phyloP scores from a whole-genome alignment of 2,329 filamentous ascomycete genomes.

The Aspergillus melleus region DNA sequence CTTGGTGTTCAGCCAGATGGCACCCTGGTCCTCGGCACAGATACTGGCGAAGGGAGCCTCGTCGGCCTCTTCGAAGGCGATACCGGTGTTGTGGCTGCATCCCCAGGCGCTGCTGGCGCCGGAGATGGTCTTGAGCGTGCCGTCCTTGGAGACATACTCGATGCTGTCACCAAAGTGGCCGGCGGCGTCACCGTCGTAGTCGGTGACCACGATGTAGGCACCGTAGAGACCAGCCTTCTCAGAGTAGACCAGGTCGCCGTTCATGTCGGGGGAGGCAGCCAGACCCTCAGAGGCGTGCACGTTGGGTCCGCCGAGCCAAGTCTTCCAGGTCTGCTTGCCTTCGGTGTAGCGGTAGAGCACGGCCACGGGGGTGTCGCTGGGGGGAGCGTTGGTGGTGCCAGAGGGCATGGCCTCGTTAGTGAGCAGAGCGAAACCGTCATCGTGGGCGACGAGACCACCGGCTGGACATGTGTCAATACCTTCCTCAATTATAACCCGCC shows the following conservation, averaged over 20 bases:
- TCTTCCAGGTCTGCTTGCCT: slow-evolving; percentile 59
- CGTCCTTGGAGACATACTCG: slow-evolving; percentile 51
- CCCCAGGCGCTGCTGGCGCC: slow-evolving; percentile 60
- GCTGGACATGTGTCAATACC: slow-evolving; percentile 33
- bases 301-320: slow-evolving; percentile 58
- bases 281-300: slow-evolving; percentile 51
- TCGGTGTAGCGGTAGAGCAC: slow-evolving; percentile 60
- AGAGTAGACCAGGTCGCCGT: slow-evolving; percentile 64
- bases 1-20: slow-evolving; percentile 64
- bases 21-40: slow-evolving; percentile 63
- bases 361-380: slow-evolving; percentile 52
- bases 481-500: neutral
- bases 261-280: slow-evolving; percentile 58
- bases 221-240: slow-evolving; percentile 57
- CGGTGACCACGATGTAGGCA: slow-evolving; percentile 63
- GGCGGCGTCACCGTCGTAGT: slow-evolving; percentile 54
- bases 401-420: slow-evolving; percentile 58
- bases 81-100: slow-evolving; percentile 66
- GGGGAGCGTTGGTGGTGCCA: slow-evolving; percentile 49
- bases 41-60: slow-evolving; percentile 59
- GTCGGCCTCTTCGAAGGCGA: slow-evolving; percentile 62
- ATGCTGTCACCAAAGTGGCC: slow-evolving; percentile 63
- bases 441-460: slow-evolving; percentile 61
- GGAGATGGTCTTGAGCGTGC: slow-evolving; percentile 51
- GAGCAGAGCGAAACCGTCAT: slow-evolving; percentile 64